Conservation (phyloP, 768 basidiomycete genomes). For the Austroboletus eburneus region DNA sequence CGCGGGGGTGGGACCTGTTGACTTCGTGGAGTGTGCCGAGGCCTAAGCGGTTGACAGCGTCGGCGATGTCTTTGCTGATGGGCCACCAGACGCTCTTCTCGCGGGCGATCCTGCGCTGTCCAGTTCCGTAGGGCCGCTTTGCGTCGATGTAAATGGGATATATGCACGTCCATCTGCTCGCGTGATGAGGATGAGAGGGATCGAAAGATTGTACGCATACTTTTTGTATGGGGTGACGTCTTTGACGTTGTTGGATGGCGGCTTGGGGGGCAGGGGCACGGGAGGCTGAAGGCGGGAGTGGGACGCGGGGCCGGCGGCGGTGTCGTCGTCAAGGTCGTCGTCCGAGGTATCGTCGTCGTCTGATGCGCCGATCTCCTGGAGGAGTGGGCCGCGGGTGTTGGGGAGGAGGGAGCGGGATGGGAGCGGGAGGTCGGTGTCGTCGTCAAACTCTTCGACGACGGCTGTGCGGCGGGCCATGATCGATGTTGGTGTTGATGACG, state of each 20-base stretch:
- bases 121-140: slow-evolving; percentile 81
- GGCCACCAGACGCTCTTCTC: slow-evolving; percentile 92
- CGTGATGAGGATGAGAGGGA: slow-evolving; percentile 4
- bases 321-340: slow-evolving; percentile 27
- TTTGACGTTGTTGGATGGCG: slow-evolving; percentile 42
- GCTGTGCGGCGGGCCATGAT: slow-evolving; percentile 69
- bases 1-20: slow-evolving; percentile 85
- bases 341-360: slow-evolving; percentile 47
- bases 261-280: slow-evolving; percentile 19
- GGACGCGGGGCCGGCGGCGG: slow-evolving; percentile 53
- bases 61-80: slow-evolving; percentile 86
- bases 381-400: slow-evolving; percentile 67
- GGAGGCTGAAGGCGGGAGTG: slow-evolving; percentile 21
- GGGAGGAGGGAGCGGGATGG: slow-evolving; percentile 63
- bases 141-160: slow-evolving; percentile 98
- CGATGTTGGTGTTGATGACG: slow-evolving; percentile 8
- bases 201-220: slow-evolving; percentile 39
- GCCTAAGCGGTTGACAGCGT: slow-evolving; percentile 73
- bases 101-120: slow-evolving; percentile 77
- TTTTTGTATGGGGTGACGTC: slow-evolving; percentile 83
- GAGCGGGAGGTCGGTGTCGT: slow-evolving; percentile 88
- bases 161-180: slow-evolving; percentile 83
- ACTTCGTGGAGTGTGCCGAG: slow-evolving; percentile 85
- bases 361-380: slow-evolving; percentile 63
- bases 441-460: slow-evolving; percentile 81